phyloP scores from a whole-genome alignment of 1,139 yeast genomes.

The Sugiyamaella xylanicola region DNA sequence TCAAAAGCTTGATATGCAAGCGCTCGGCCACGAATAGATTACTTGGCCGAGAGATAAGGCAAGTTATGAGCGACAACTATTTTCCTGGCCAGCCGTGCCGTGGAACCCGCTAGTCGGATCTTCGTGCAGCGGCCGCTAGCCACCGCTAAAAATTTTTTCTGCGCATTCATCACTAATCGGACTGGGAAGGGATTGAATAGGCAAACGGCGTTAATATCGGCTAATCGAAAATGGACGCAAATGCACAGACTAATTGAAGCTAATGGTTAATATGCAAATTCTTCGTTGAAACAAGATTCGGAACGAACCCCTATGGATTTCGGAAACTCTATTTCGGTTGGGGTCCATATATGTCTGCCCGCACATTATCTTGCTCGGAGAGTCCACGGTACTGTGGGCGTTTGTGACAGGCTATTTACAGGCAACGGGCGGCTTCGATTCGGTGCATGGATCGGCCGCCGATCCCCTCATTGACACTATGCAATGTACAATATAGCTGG shows the following conservation, averaged over 20 bases:
- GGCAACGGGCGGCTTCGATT: not conserved
- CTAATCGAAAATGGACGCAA: not conserved
- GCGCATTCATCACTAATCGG: not conserved
- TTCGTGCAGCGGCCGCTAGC: not conserved
- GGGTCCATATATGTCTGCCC: too few species aligned
- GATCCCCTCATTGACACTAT: not conserved
- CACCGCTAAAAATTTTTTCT: not conserved
- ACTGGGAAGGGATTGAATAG: constrained; percentile 1
- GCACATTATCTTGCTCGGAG: too few species aligned
- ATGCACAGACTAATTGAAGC: not conserved
- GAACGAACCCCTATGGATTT: not conserved
- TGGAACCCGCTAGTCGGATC: not conserved
- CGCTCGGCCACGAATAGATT: not conserved
- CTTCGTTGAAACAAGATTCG: not conserved
- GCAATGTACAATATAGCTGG: not conserved
- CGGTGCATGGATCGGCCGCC: not conserved
- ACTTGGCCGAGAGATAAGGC: not conserved
- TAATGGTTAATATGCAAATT: not conserved
- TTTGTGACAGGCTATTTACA: not conserved
- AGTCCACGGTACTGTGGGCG: not conserved
- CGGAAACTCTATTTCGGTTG: not conserved
- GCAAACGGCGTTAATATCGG: not conserved
- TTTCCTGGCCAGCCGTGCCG: not conserved
- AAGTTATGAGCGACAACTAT: not conserved
- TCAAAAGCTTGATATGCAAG: not conserved